These are phyloP conservation scores for Deuterostichococcus epilithicus DNA, from an alignment of 139 green algal species.

Conservation along the genomic window DNA sequence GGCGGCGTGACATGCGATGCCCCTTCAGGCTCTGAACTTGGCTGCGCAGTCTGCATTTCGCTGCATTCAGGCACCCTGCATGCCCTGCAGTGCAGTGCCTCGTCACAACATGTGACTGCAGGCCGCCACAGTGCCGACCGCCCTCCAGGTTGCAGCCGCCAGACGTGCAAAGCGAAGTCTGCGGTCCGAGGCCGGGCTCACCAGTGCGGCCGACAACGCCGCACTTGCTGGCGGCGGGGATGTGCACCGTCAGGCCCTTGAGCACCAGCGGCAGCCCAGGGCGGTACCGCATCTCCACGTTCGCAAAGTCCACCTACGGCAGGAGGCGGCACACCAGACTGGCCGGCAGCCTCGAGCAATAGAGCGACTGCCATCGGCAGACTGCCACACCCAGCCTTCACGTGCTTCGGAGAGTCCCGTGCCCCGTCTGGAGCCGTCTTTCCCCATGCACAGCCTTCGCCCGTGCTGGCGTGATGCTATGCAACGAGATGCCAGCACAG, in stretches of 20 bases:
- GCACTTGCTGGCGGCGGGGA: slow-evolving; percentile 31
- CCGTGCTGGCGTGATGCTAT: too few species aligned
- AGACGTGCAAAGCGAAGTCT: background rate
- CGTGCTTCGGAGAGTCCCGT: slow-evolving; percentile 39
- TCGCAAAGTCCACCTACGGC: slow-evolving; percentile 57
- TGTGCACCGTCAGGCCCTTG: slow-evolving; percentile 64
- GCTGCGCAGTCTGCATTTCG: too few species aligned
- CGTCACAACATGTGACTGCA: background rate
- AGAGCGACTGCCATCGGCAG: background rate
- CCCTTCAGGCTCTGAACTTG: background rate
- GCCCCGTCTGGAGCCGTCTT: too few species aligned
- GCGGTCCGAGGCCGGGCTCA: background rate
- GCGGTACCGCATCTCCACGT: slow-evolving; percentile 78
- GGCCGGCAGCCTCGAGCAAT: background rate
- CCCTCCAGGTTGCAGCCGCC: slow-evolving; percentile 7
- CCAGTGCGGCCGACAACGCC: slow-evolving; percentile 30
- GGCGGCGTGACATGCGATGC: background rate
- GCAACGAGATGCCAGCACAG: too few species aligned
- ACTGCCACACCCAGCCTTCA: background rate
- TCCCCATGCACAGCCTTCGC: too few species aligned
- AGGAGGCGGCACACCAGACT: too few species aligned
- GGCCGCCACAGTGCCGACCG: background rate
- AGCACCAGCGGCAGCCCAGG: slow-evolving; percentile 81
- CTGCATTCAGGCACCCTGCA: slow-evolving; percentile 6
- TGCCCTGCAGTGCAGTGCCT: slow-evolving; percentile 24